Evolutionary conservation across 1,139 yeast species (phyloP), one percentile per base, ranked within the genome.

Genomic region (Pichia sp.): DNA sequence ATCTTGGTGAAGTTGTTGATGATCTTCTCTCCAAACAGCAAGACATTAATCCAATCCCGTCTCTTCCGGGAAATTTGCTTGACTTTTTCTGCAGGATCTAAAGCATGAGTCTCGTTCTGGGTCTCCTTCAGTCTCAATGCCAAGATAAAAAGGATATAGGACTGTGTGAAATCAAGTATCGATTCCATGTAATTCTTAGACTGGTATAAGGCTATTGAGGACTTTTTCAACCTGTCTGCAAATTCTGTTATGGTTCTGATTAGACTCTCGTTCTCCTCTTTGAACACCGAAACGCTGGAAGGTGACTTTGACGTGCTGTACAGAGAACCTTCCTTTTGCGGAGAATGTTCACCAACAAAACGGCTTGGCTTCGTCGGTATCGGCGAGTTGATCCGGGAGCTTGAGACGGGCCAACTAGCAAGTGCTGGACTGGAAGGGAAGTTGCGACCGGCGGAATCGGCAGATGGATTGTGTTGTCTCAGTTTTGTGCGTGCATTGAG

Each of bases 11-110:
- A 58, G 45, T 59, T 60, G 8, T 53, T 52, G 29, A 56, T 54
- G 3, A 60, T 59, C 13, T 54, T 54, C 8, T 42, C 48, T 0
- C 59, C 57, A 45, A 54, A 56, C 6, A 38, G 10, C 7, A 54
- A 49, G 19, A 51, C 45, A 11, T 36, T 45, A 3, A 29, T 54
- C 65, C 66, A 63, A 43, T 61, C 62, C 42, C 54, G 60, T 34
- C 60, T 60, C 47, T 54, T 59, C 6, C 50, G 45, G 5, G 46
- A 29, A n/a, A 50, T 3, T 29, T 26, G 47, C 8, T 49, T 45
- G 10, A 26, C 34, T 4, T 13, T 5, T n/a, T 31, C 30, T 6
- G 26, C 13, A 10, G 44, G 26, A 2, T 47, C 42, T 10, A 5
- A 11, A 47, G 40, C 44, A 36, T 44, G 31, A 5, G 6, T 13